Base-by-base conservation (phyloP, 345 rosid genomes). In the Tarenaya hassleriana region DNA sequence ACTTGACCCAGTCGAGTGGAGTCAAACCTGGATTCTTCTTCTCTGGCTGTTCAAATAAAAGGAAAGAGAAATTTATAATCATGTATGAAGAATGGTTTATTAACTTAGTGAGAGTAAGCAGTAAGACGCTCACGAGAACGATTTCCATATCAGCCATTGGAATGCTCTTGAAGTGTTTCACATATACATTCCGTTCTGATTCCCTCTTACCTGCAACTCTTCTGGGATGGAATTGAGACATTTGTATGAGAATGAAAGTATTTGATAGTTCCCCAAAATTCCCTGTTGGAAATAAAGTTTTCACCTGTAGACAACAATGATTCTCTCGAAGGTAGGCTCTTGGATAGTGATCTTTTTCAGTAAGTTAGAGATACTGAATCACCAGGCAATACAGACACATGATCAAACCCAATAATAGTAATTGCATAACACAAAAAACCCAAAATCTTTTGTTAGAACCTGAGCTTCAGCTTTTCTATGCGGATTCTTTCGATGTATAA, bases 101-200 rank as follows among this genome's bases (percentile, higher is more conserved):
- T 24, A 24, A 37, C 15, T n/a, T n/a, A n/a, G n/a, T n/a, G n/a
- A n/a, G n/a, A n/a, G n/a, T n/a, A n/a, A n/a, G 8, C 41, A 10
- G 41, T 10, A 8, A 37, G 15, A 29, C 60, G 54, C 94, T 78
- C 66, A 90, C 91, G 45, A 90, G 90, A 21, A 83, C 97, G 31
- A 90, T 83, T 62, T 90, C 95, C 95, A 83, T 51, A 68, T 86
- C 95, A 43, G 94, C 91, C 96, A 78, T 86, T 49, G 94, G 90
- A 49, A 86, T 86, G 62, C 71, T 78, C 50, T 76, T 82, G 68
- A 90, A 86, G 75, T 86, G 94, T 68, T 90, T 82, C 58, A 86
- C 69, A 12, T 75, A 77, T 29, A 86, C 61, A 39, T 66, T 72
- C 67, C 84, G 60, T 40, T 77, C 83, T 32, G 47, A 41, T 41